Percentiles rank a stretch among this genome's conserved stretches.
Evolutionary conservation across 2,329 filamentous ascomycete genomes (phyloP).

Genomic region (Coniochaeta pulveracea): DNA sequence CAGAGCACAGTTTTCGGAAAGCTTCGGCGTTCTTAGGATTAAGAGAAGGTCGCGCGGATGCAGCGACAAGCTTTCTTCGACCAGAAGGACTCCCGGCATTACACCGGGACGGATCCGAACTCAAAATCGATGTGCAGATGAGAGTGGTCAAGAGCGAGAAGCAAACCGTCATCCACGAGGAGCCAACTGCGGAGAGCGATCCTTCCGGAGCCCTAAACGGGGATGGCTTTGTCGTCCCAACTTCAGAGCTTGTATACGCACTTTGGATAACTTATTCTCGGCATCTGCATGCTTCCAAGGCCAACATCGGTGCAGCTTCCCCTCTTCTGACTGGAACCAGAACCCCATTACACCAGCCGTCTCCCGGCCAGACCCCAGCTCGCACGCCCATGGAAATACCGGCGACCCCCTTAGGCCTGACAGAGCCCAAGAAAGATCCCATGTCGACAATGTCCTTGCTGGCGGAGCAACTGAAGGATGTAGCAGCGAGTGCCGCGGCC

Average conservation of each 20-base stretch:
- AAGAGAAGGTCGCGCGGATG: conserved; percentile 71
- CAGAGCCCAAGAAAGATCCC: conserved; percentile 30
- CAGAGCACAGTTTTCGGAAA: conserved; percentile 89
- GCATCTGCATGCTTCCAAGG: conserved; percentile 69
- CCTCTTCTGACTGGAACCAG: conserved; percentile 50
- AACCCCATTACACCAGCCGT: conserved; percentile 69
- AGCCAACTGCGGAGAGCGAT: conserved; percentile 54
- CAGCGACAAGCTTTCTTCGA: conserved; percentile 65
- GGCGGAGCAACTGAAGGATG: conserved; percentile 45
- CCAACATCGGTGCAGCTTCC: conserved; percentile 47
- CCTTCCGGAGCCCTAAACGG: too few species aligned
- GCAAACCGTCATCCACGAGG: conserved; percentile 45
- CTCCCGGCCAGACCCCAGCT: conserved; percentile 58
- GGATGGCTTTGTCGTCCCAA: conserved; percentile 34
- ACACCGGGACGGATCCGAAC: conserved; percentile 82
- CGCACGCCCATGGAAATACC: conserved; percentile 45
- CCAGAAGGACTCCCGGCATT: conserved; percentile 76
- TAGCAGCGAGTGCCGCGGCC: conserved; percentile 41
- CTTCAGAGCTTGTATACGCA: conserved; percentile 79
- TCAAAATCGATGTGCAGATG: conserved; percentile 95
- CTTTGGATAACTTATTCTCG: conserved; percentile 96
- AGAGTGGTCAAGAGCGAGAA: conserved; percentile 86
- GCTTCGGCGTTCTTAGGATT: conserved; percentile 76
- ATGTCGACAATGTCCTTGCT: conserved; percentile 32
- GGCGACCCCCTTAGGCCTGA: conserved; percentile 36